Conservation (phyloP, 2,329 filamentous ascomycete genomes). For the Epichloe elymi region DNA sequence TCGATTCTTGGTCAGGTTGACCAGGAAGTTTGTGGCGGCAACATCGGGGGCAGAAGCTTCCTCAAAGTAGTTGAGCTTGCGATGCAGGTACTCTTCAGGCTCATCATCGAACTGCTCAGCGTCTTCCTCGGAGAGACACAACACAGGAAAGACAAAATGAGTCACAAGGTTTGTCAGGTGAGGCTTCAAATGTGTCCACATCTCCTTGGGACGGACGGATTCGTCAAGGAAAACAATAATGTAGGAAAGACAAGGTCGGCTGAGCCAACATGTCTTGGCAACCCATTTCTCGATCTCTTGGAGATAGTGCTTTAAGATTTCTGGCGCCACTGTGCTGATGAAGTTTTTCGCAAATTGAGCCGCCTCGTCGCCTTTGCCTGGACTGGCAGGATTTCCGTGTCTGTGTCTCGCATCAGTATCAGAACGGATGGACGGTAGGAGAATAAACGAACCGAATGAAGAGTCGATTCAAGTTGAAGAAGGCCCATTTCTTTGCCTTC, state of each 20-base stretch:
- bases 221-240: conserved; percentile 93
- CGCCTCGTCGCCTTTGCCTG: conserved; percentile 65
- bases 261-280: conserved; percentile 84
- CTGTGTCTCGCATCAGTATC: conserved; percentile 28
- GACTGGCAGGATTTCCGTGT: conserved; percentile 74
- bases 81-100: conserved; percentile 90
- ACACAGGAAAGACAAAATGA: conserved; percentile 87
- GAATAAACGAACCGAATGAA: conserved; percentile 60
- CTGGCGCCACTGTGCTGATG: conserved; percentile 79
- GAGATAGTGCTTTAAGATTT: conserved; percentile 91
- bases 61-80: conserved; percentile 96
- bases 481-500: conserved; percentile 99
- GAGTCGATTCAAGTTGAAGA: conserved; percentile 90
- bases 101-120: conserved; percentile 89
- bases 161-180: conserved; percentile 88
- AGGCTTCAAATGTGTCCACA: conserved; percentile 88
- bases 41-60: conserved; percentile 92
- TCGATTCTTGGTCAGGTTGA: conserved; percentile 84
- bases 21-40: conserved; percentile 89
- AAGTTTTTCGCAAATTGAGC: conserved; percentile 81
- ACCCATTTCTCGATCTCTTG: conserved; percentile 97
- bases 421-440: background rate
- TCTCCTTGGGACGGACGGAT: conserved; percentile 91
- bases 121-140: conserved; percentile 86
- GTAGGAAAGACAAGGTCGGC: conserved; percentile 84